A percentile compares a stretch with the other conserved stretches of the same genome.
phyloP scores from a whole-genome alignment of 2,329 filamentous ascomycete species.

The Pyrenochaeta sp. region DNA sequence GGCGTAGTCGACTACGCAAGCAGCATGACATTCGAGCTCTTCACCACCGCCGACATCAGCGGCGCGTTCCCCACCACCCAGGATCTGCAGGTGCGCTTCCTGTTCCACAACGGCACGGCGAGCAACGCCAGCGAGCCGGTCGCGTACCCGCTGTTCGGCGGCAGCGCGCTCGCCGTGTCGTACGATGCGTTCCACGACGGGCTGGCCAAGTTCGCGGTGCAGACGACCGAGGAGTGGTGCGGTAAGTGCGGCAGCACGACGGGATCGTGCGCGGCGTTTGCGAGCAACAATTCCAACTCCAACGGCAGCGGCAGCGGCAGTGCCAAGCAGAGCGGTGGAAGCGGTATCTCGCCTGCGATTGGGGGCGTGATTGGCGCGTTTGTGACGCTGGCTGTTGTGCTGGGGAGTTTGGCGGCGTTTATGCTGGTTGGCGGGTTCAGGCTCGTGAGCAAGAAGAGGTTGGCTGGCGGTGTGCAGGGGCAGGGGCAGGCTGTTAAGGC shows the following conservation, averaged over 20 bases:
- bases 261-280: conserved; percentile 66
- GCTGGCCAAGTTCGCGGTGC: conserved; percentile 72
- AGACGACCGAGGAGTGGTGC: conserved; percentile 75
- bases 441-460: conserved; percentile 63
- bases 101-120: conserved; percentile 69
- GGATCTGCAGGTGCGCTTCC: conserved; percentile 66
- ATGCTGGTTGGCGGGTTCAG: conserved; percentile 65
- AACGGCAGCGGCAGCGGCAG: not conserved
- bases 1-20: conserved; percentile 86
- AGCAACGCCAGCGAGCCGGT: conserved; percentile 53
- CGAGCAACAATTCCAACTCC: conserved; percentile 24
- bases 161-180: conserved; percentile 61
- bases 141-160: conserved; percentile 69
- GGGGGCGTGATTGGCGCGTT: conserved; percentile 81
- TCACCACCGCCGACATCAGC: conserved; percentile 56
- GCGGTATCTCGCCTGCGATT: conserved; percentile 70
- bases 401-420: conserved; percentile 61
- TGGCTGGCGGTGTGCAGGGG: conserved; percentile 18
- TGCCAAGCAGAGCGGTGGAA: conserved; percentile 26
- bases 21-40: conserved; percentile 79
- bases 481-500: conserved; percentile 6
- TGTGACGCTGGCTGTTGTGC: conserved; percentile 70
- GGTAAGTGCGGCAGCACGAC: conserved; percentile 74
- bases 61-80: conserved; percentile 52
- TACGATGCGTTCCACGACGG: conserved; percentile 72